A percentile compares a stretch with the other conserved stretches of the same genome.
These are phyloP conservation scores for Coemansia erecta DNA, from an alignment of 192 early-diverging fungal species.

Conservation along the genomic window DNA sequence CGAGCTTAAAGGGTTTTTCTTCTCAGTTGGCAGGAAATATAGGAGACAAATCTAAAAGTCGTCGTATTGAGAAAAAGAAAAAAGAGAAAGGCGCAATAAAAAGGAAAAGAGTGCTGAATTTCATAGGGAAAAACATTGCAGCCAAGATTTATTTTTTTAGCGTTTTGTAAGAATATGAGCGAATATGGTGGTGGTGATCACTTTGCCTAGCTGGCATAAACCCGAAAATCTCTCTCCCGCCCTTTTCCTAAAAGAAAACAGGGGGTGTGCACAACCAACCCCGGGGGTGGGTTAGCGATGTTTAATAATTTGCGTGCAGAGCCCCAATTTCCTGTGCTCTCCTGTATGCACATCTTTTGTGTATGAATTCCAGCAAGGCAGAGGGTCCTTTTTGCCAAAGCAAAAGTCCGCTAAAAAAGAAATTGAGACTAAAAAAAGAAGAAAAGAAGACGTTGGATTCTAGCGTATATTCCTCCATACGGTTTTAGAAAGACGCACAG, in stretches of 20 bases:
- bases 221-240: conserved; percentile 1
- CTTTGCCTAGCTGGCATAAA: neutral
- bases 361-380: too few relatives aligned
- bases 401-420: too few relatives aligned
- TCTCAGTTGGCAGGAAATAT: neutral
- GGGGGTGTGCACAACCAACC: conserved; percentile 4
- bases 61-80: neutral
- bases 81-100: neutral
- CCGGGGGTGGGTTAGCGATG: neutral
- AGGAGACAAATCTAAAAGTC: neutral
- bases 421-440: too few relatives aligned
- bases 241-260: neutral
- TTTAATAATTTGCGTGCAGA: too few relatives aligned
- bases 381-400: too few relatives aligned
- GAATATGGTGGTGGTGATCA: conserved; percentile 4
- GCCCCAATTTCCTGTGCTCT: conserved; percentile 1
- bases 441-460: too few relatives aligned
- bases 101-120: neutral
- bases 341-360: neutral
- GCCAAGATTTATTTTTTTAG: conserved; percentile 1
- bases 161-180: conserved; percentile 2
- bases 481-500: too few relatives aligned
- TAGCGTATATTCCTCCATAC: too few relatives aligned
- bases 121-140: neutral
- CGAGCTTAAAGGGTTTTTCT: neutral